phyloP scores from a whole-genome alignment of 108 stramenopile species.

The Skeletonema tropicum region DNA sequence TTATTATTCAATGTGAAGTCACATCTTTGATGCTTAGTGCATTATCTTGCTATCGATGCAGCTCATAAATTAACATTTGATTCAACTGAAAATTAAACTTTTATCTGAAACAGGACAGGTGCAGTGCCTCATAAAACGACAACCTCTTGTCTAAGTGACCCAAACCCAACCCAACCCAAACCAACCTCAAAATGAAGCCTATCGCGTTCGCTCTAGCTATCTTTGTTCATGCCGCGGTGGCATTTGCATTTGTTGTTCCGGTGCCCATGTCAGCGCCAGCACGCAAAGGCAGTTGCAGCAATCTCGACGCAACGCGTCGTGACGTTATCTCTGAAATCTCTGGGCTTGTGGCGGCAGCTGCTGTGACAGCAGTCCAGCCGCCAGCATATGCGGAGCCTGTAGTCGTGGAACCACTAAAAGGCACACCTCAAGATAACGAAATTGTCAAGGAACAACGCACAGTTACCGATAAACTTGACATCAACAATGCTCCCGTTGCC shows the following conservation, averaged over 20 bases:
- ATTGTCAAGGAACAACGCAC: conserved; percentile 13
- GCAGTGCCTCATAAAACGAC: background rate
- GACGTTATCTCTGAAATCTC: background rate
- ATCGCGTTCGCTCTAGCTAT: background rate
- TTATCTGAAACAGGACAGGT: too few species aligned
- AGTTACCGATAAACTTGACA: conserved; percentile 57
- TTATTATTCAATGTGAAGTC: too few species aligned
- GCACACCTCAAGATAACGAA: conserved; percentile 8
- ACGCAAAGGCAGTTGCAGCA: background rate
- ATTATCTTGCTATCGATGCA: too few species aligned
- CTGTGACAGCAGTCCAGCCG: background rate
- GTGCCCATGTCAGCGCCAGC: background rate
- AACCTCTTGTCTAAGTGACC: background rate
- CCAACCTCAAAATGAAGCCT: background rate
- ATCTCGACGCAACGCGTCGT: background rate
- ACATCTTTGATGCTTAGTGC: too few species aligned
- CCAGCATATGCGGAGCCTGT: background rate
- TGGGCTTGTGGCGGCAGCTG: background rate
- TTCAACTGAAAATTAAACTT: too few species aligned
- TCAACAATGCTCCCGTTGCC: conserved; percentile 71
- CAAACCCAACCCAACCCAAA: background rate
- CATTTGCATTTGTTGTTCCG: background rate
- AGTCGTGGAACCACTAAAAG: background rate
- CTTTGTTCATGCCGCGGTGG: background rate
- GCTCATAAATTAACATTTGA: too few species aligned